Evolutionary conservation across 768 basidiomycete genomes (phyloP).

Genomic region (Artomyces pyxidatus): DNA sequence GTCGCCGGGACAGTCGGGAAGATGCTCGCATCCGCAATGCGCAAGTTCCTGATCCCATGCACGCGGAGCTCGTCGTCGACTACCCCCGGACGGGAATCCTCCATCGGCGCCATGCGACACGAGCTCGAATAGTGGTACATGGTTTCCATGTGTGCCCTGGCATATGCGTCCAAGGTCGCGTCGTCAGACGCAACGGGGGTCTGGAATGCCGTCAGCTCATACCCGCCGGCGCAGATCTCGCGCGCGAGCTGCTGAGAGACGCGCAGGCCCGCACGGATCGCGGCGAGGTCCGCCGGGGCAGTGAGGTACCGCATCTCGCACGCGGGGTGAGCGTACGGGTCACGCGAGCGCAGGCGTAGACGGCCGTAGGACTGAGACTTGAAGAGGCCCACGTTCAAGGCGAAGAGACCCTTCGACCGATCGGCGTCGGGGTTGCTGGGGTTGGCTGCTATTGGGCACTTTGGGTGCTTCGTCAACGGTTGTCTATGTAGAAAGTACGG

Average conservation of each 20-base stretch:
- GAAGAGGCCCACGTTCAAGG: neutral
- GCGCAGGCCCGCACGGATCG: neutral
- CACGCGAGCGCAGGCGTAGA: neutral
- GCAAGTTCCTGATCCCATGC: constrained; percentile 32
- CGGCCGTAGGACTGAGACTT: neutral
- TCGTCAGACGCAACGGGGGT: neutral
- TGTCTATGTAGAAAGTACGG: neutral
- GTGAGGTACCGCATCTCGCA: neutral
- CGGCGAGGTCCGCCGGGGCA: neutral
- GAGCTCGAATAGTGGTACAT: constrained; percentile 9
- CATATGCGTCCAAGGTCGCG: constrained; percentile 1
- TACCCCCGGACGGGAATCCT: constrained; percentile 22
- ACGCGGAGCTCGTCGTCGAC: constrained; percentile 33
- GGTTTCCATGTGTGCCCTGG: neutral
- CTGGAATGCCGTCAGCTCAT: neutral
- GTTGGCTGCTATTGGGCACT: neutral
- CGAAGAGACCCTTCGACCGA: neutral
- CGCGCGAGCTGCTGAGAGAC: neutral
- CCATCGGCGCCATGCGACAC: constrained; percentile 12
- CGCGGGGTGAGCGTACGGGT: neutral
- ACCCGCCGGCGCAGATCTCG: neutral
- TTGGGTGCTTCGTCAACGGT: neutral
- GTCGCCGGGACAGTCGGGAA: constrained; percentile 14
- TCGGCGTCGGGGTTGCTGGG: neutral
- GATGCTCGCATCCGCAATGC: constrained; percentile 24